Evolutionary conservation across 1,284 basidiomycete genomes (phyloP).

Genomic region (Boletus mariae): DNA sequence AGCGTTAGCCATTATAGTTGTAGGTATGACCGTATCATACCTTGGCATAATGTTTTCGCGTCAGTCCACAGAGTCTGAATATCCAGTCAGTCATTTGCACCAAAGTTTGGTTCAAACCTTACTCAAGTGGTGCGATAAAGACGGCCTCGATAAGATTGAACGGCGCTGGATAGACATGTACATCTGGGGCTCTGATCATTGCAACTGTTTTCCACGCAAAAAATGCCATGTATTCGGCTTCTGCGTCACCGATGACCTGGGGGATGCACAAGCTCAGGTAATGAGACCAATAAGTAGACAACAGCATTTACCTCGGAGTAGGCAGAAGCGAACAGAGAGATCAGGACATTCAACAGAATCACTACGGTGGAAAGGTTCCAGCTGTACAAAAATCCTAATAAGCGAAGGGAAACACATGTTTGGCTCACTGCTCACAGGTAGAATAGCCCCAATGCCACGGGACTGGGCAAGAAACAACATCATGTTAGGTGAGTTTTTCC

Average conservation of each 20-base stretch:
- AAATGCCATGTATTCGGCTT: slow-evolving; percentile 83
- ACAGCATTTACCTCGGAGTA: slow-evolving; percentile 75
- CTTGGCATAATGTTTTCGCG: slow-evolving; percentile 50
- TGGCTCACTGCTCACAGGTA: slow-evolving; percentile 59
- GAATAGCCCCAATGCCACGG: slow-evolving; percentile 72
- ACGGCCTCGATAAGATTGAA: slow-evolving; percentile 86
- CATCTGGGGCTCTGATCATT: slow-evolving; percentile 84
- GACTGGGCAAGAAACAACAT: slow-evolving; percentile 36
- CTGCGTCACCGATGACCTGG: slow-evolving; percentile 59
- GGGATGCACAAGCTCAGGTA: not conserved
- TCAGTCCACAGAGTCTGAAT: slow-evolving; percentile 47
- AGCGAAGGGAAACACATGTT: slow-evolving; percentile 3
- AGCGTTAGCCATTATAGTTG: slow-evolving; percentile 1
- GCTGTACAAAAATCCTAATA: slow-evolving; percentile 34
- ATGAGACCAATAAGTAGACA: not conserved
- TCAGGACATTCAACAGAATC: slow-evolving; percentile 89
- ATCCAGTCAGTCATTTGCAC: slow-evolving; percentile 9
- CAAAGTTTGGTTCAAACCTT: slow-evolving; percentile 22
- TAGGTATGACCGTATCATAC: slow-evolving; percentile 32
- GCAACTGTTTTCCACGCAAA: slow-evolving; percentile 82
- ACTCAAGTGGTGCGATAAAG: slow-evolving; percentile 85
- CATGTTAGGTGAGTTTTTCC: slow-evolving; percentile 13
- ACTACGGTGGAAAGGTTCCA: slow-evolving; percentile 89
- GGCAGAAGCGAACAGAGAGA: slow-evolving; percentile 90
- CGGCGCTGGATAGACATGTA: slow-evolving; percentile 67